A percentile compares a stretch with the other conserved stretches of the same genome.
phyloP scores from a whole-genome alignment of 176 grass and related monocot genomes.

The Eremochloa ophiuroides region DNA sequence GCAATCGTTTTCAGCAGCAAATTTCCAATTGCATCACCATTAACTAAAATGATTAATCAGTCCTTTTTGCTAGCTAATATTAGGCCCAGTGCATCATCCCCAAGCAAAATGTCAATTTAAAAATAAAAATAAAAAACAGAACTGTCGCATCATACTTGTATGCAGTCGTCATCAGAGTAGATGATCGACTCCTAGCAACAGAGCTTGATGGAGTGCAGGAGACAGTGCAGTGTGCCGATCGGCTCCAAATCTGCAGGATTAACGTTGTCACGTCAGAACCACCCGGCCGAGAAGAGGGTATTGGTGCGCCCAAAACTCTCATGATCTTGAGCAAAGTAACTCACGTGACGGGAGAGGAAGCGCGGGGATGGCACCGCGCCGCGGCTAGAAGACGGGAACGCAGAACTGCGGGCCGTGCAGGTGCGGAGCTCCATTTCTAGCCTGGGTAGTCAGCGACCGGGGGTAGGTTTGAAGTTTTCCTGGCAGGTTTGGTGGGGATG shows the following conservation, averaged over 20 bases:
- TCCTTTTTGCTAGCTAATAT: not conserved
- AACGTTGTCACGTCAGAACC: not conserved
- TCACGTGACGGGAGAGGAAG: not conserved
- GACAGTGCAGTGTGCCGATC: not conserved
- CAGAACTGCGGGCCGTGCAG: not conserved
- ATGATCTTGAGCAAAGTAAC: not conserved
- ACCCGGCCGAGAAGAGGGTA: not conserved
- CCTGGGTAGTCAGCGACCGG: not conserved
- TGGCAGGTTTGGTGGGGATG: not conserved
- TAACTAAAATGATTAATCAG: not conserved
- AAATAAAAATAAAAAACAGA: not conserved
- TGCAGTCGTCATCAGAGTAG: slow-evolving; percentile 14
- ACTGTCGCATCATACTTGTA: slow-evolving; percentile 18
- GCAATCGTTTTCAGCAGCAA: not conserved
- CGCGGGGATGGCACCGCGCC: not conserved
- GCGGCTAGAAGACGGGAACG: not conserved
- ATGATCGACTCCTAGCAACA: not conserved
- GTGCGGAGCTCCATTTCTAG: slow-evolving; percentile 34
- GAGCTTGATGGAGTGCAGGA: not conserved
- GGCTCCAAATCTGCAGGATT: slow-evolving; percentile 26
- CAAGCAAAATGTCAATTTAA: not conserved
- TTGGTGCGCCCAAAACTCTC: not conserved
- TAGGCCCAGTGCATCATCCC: not conserved
- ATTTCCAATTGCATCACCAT: not conserved
- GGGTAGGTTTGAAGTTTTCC: not conserved